Conservation (phyloP, 768 basidiomycete species). For the Lactarius hatsudake region DNA sequence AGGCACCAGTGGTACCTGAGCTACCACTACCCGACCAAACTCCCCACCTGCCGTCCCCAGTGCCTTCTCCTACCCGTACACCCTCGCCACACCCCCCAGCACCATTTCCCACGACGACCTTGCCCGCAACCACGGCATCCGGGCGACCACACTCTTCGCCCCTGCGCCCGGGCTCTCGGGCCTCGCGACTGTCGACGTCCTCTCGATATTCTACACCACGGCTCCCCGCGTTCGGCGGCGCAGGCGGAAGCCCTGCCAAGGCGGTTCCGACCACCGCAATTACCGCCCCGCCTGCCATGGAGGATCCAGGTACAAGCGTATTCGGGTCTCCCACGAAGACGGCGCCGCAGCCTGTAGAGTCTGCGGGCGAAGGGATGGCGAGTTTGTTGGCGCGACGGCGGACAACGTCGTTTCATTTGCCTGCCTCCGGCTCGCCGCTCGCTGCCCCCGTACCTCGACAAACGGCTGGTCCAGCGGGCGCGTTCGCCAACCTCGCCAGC, state of each 20-base stretch:
- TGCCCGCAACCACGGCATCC: background rate
- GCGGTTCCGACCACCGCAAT: constrained; percentile 51
- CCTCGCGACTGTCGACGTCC: constrained; percentile 64
- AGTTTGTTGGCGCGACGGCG: constrained; percentile 46
- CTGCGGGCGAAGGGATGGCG: constrained; percentile 59
- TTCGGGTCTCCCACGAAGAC: constrained; percentile 11
- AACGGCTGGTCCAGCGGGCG: constrained; percentile 23
- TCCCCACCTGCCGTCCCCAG: constrained; percentile 12
- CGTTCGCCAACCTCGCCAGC: constrained; percentile 35
- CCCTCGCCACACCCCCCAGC: constrained; percentile 33
- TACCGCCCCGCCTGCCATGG: constrained; percentile 37
- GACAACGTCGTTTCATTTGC: constrained; percentile 58
- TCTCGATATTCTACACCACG: constrained; percentile 67
- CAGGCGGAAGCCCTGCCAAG: constrained; percentile 64
- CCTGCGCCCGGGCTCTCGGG: constrained; percentile 67
- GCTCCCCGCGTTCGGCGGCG: constrained; percentile 55
- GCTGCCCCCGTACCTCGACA: constrained; percentile 33
- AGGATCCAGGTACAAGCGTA: constrained; percentile 7
- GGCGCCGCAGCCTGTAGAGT: constrained; percentile 57
- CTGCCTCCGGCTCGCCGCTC: constrained; percentile 35
- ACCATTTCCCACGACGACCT: constrained; percentile 7
- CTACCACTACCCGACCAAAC: constrained; percentile 29
- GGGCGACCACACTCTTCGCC: constrained; percentile 36
- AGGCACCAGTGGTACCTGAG: constrained; percentile 51
- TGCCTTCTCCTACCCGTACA: constrained; percentile 29